These are phyloP conservation scores for Diospyros lotus DNA, from an alignment of 148 eudicot species.

Conservation along the genomic window DNA sequence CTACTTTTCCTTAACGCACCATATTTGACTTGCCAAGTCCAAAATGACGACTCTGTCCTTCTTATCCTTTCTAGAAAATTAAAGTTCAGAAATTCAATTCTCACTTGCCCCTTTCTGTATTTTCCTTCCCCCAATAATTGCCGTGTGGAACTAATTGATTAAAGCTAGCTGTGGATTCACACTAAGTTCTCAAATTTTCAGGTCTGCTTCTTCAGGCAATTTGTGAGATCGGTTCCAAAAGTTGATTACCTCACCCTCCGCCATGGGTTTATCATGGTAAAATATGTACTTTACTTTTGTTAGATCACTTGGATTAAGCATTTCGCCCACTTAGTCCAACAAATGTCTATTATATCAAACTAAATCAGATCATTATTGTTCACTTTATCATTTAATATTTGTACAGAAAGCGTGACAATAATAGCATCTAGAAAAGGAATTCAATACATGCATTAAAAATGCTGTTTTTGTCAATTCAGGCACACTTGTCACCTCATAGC, in stretches of 20 bases:
- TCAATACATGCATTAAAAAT: no score
- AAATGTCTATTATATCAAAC: no score
- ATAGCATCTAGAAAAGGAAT: no score
- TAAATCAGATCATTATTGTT: no score
- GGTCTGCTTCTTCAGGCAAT: constrained; percentile 70
- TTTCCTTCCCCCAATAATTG: no score
- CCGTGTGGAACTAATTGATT: no score
- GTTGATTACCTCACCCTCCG: constrained; percentile 64
- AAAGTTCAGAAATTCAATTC: no score
- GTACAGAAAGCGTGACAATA: no score
- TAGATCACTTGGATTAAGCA: no score
- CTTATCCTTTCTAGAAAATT: neutral
- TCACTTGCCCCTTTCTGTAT: no score
- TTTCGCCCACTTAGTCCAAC: no score
- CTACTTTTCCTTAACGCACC: neutral
- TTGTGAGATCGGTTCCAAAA: constrained; percentile 50
- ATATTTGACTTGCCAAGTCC: neutral
- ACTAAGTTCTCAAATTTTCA: constrained; percentile 12
- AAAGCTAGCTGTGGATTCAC: neutral
- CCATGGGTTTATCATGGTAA: constrained; percentile 58
- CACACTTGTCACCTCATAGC: constrained; percentile 60
- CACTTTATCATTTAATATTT: no score
- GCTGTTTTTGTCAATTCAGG: constrained; percentile 24
- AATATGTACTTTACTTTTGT: neutral
- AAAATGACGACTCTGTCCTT: neutral